phyloP scores from a whole-genome alignment of 352 stramenopile genomes.

The Phytophthora podocarpi region DNA sequence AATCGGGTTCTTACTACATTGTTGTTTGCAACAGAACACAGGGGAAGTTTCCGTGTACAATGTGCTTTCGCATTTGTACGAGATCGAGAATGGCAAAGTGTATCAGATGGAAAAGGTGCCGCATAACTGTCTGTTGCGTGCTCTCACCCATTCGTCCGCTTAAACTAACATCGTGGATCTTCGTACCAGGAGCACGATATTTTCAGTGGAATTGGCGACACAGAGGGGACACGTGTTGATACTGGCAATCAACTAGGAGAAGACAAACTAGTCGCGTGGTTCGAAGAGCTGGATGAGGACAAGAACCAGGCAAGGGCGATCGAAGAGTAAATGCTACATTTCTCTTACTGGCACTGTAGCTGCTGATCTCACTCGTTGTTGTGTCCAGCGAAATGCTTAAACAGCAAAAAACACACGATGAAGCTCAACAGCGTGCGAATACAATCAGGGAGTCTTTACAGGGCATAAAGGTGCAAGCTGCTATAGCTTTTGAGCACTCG shows the following conservation, averaged over 20 bases:
- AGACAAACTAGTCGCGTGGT: slow-evolving; percentile 7
- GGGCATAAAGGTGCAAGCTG: slow-evolving; percentile 50
- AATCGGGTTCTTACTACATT: neutral
- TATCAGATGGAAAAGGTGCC: slow-evolving; percentile 90
- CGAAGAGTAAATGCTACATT: slow-evolving; percentile 11
- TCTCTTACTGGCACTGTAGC: neutral
- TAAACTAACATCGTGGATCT: neutral
- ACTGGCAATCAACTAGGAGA: slow-evolving; percentile 10
- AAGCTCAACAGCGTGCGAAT: slow-evolving; percentile 43
- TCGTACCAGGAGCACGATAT: slow-evolving; percentile 68
- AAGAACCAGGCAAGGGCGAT: slow-evolving; percentile 19
- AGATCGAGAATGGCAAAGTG: slow-evolving; percentile 85
- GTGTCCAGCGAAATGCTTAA: slow-evolving; percentile 31
- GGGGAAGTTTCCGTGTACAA: slow-evolving; percentile 94
- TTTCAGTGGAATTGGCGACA: slow-evolving; percentile 84
- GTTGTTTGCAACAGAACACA: slow-evolving; percentile 66
- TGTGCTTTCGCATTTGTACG: slow-evolving; percentile 90
- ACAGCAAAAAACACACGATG: slow-evolving; percentile 32
- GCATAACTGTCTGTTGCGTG: neutral
- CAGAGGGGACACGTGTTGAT: slow-evolving; percentile 16
- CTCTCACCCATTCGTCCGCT: neutral
- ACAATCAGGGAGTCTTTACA: slow-evolving; percentile 59
- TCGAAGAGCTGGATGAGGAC: slow-evolving; percentile 40
- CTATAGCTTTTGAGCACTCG: neutral
- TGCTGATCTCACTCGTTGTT: neutral